These are phyloP conservation scores for Daldinia sp. DNA, from an alignment of 2,329 filamentous ascomycete species.

Conservation along the genomic window DNA sequence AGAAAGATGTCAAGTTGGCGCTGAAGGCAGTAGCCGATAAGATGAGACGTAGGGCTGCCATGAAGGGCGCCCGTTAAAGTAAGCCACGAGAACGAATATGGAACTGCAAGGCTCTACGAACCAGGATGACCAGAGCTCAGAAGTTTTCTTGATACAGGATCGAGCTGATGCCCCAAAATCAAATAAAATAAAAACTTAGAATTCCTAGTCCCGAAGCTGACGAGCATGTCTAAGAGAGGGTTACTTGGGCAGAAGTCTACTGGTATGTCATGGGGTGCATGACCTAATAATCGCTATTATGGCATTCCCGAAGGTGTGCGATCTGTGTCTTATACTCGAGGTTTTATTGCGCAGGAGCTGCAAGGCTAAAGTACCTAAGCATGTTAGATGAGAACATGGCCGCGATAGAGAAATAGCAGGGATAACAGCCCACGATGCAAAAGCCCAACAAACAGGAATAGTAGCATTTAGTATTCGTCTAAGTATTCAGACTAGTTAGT, in stretches of 20 bases:
- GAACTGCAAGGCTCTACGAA: background rate
- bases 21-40: conserved; percentile 66
- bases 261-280: background rate
- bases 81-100: background rate
- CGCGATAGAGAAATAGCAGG: background rate
- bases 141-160: background rate
- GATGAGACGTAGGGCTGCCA: conserved; percentile 66
- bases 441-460: background rate
- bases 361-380: background rate
- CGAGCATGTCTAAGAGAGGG: background rate
- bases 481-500: background rate
- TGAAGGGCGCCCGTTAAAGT: conserved; percentile 55
- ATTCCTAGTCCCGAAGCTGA: background rate
- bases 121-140: background rate
- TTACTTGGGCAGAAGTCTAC: background rate
- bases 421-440: background rate
- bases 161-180: background rate
- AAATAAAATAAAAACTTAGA: background rate
- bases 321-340: background rate
- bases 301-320: background rate
- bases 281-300: background rate
- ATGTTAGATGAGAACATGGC: background rate
- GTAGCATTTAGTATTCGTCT: background rate
- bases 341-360: background rate
- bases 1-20: conserved; percentile 83